A percentile compares a stretch with the other conserved stretches of the same genome.
Conservation (phyloP, 208 protist genomes). For the Trypanosoma theileri region DNA sequence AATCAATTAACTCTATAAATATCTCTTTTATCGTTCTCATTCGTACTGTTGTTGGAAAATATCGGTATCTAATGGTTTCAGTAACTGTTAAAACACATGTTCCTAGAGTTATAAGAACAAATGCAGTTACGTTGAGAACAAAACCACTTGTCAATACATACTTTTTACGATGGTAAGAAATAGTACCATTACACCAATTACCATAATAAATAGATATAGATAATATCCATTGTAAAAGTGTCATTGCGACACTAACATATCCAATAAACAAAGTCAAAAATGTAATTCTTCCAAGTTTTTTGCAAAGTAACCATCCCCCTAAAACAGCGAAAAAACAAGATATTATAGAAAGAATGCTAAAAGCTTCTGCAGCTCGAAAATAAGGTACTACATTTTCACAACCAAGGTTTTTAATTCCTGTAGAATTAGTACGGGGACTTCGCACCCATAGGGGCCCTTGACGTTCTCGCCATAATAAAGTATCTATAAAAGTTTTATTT, state of each 20-base stretch:
- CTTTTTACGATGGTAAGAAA: conserved; percentile 49
- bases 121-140: conserved; percentile 42
- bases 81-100: conserved; percentile 37
- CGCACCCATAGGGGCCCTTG: conserved; percentile 52
- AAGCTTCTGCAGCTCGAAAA: conserved; percentile 51
- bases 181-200: conserved; percentile 51
- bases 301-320: conserved; percentile 51
- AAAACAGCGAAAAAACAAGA: conserved; percentile 37
- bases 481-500: conserved; percentile 42
- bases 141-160: conserved; percentile 67
- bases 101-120: conserved; percentile 48
- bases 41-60: conserved; percentile 29
- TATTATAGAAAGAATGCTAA: conserved; percentile 56
- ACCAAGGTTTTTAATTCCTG: conserved; percentile 32
- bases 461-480: conserved; percentile 60
- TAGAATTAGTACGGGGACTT: conserved; percentile 23
- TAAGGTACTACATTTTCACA: conserved; percentile 35
- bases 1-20: conserved; percentile 31
- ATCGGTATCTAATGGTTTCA: conserved; percentile 37
- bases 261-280: conserved; percentile 49
- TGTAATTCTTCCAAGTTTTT: conserved; percentile 40
- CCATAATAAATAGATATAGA: conserved; percentile 69
- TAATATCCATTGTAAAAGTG: conserved; percentile 49
- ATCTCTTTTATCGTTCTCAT: conserved; percentile 47
- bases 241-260: conserved; percentile 36